These are phyloP conservation scores for Monosporascus sp. DNA, from an alignment of 2,329 filamentous ascomycete genomes.

Conservation along the genomic window DNA sequence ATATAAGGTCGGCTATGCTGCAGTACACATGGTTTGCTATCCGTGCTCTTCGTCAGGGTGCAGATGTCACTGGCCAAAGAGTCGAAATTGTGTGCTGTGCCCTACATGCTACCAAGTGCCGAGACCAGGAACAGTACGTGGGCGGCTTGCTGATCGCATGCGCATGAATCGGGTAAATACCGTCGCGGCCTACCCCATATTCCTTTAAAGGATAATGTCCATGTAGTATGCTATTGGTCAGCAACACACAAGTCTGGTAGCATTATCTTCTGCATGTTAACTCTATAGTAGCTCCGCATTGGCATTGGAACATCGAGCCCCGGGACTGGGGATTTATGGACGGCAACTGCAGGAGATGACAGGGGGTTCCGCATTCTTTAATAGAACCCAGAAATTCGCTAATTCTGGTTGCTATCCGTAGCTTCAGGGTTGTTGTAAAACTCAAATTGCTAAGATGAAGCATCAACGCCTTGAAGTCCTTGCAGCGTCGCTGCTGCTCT, in stretches of 20 bases:
- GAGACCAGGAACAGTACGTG: background rate
- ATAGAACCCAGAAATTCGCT: background rate
- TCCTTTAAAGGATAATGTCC: background rate
- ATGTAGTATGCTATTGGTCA: background rate
- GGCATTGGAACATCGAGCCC: background rate
- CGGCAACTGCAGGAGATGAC: background rate
- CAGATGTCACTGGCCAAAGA: background rate
- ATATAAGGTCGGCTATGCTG: background rate
- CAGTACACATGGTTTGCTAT: background rate
- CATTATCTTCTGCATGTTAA: background rate
- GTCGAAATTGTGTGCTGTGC: background rate
- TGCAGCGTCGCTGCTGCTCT: background rate
- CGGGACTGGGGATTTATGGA: background rate
- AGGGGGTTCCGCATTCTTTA: background rate
- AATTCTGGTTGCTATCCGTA: background rate
- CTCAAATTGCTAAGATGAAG: background rate
- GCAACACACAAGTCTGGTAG: background rate
- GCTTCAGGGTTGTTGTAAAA: background rate
- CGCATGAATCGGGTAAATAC: background rate
- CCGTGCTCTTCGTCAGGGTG: background rate
- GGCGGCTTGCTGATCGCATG: background rate
- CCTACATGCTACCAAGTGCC: background rate
- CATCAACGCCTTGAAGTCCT: background rate
- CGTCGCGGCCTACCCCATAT: no score
- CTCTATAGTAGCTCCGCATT: background rate